These are phyloP conservation scores for Hypoxylon perforatum DNA, from an alignment of 495 filamentous ascomycete genomes.

Conservation along the genomic window DNA sequence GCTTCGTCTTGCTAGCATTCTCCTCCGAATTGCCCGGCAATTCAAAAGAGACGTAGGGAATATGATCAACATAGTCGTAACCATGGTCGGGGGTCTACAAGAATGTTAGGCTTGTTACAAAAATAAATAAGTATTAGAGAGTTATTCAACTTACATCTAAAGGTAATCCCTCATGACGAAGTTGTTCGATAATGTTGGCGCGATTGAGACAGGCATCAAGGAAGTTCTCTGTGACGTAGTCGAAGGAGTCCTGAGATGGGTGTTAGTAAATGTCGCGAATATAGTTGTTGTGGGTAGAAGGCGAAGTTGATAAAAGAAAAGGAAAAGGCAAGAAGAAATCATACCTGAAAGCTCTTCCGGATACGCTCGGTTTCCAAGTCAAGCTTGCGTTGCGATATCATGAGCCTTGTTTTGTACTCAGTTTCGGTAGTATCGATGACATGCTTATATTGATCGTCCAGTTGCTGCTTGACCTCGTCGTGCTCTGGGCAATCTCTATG, in stretches of 20 bases:
- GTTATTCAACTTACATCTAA: slow-evolving; percentile 52
- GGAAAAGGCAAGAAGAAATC: not conserved
- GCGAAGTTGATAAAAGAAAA: not conserved
- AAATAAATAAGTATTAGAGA: slow-evolving; percentile 2
- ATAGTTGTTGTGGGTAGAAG: not conserved
- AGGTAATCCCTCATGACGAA: slow-evolving; percentile 49
- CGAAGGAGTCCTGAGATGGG: slow-evolving; percentile 35
- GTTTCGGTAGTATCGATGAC: slow-evolving; percentile 30
- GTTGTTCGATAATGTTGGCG: slow-evolving; percentile 48
- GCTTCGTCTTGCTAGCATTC: slow-evolving; percentile 31
- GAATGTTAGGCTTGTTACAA: slow-evolving; percentile 24
- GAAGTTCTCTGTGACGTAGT: slow-evolving; percentile 49
- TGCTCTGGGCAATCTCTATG: slow-evolving; percentile 51
- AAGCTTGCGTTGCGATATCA: slow-evolving; percentile 31
- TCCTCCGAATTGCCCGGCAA: slow-evolving; percentile 15
- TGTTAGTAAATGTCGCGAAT: slow-evolving; percentile 24
- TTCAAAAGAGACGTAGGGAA: slow-evolving; percentile 48
- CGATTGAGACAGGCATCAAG: slow-evolving; percentile 50
- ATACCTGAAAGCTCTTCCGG: slow-evolving; percentile 39
- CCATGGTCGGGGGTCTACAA: slow-evolving; percentile 46
- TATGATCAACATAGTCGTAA: slow-evolving; percentile 48
- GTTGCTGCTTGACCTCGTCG: slow-evolving; percentile 36
- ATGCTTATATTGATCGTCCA: slow-evolving; percentile 44
- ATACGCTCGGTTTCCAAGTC: slow-evolving; percentile 19
- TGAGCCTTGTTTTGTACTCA: slow-evolving; percentile 21